These are phyloP conservation scores for Neurospora sp. DNA, from an alignment of 2,329 filamentous ascomycete genomes.

Conservation along the genomic window DNA sequence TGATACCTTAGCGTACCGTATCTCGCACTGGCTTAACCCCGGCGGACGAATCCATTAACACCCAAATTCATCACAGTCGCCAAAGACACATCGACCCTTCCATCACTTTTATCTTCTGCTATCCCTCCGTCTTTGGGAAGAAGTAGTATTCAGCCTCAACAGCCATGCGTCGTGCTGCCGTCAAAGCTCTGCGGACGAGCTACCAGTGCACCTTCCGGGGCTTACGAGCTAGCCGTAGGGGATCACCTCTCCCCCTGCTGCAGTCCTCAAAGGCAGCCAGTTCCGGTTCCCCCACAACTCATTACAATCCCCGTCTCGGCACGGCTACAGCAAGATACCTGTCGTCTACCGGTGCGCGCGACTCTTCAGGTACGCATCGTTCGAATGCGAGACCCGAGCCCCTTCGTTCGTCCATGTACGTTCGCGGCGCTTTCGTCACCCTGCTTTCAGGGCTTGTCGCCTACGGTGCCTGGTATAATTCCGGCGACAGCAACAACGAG, in stretches of 20 bases:
- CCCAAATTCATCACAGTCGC: neutral
- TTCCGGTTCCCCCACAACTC: constrained; percentile 9
- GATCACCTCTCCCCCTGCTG: constrained; percentile 23
- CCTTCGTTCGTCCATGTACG: constrained; percentile 64
- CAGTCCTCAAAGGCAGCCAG: constrained; percentile 14
- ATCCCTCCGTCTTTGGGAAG: neutral
- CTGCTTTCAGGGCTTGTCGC: constrained; percentile 63
- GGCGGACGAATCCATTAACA: neutral
- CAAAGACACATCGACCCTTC: neutral
- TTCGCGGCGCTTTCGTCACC: constrained; percentile 57
- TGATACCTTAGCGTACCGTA: neutral
- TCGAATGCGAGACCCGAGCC: constrained; percentile 33
- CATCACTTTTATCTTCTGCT: neutral
- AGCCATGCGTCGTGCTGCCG: constrained; percentile 65
- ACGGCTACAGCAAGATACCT: constrained; percentile 11
- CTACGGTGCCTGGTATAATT: constrained; percentile 69
- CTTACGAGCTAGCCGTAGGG: constrained; percentile 41
- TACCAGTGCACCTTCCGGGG: constrained; percentile 55
- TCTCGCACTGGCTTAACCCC: neutral
- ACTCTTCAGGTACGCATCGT: neutral
- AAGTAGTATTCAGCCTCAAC: constrained; percentile 9
- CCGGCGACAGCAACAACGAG: constrained; percentile 35
- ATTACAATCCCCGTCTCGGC: constrained; percentile 6
- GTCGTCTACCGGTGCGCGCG: constrained; percentile 19
- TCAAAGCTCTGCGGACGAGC: constrained; percentile 59